Conservation (phyloP, 345 rosid genomes). For the Salix suchowensis region DNA sequence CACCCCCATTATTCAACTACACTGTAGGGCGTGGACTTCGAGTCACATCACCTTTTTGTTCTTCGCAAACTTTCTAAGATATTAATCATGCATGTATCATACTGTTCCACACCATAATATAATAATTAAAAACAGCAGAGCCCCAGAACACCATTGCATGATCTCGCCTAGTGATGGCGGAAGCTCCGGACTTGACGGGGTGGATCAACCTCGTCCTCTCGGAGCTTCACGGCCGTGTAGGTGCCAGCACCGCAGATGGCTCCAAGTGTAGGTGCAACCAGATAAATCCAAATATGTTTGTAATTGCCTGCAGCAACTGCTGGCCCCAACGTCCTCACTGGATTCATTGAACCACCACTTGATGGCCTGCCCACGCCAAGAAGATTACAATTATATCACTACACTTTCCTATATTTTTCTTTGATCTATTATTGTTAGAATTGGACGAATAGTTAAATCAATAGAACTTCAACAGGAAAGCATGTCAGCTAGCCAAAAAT, state of each 20-base stretch:
- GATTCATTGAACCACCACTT: constrained; percentile 84
- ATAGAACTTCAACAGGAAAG: neutral
- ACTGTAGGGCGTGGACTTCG: constrained; percentile 22
- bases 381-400: neutral
- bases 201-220: constrained; percentile 50
- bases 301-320: constrained; percentile 94
- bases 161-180: constrained; percentile 46
- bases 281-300: constrained; percentile 64
- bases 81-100: neutral
- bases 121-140: constrained; percentile 17
- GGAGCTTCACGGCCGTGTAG: constrained; percentile 76
- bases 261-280: constrained; percentile 86
- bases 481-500: neutral
- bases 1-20: constrained; percentile 12
- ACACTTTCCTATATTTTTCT: neutral
- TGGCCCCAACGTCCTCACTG: constrained; percentile 82
- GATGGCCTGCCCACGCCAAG: constrained; percentile 48
- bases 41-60: constrained; percentile 20
- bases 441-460: neutral
- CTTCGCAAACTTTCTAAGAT: constrained; percentile 20
- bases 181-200: constrained; percentile 78
- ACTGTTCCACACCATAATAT: constrained; percentile 21
- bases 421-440: neutral
- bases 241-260: constrained; percentile 71
- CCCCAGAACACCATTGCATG: neutral